Evolutionary conservation across 2,329 filamentous ascomycete genomes (phyloP), one percentile per base, ranked within the genome.

Genomic region (Fusarium tanahbumbuense): DNA sequence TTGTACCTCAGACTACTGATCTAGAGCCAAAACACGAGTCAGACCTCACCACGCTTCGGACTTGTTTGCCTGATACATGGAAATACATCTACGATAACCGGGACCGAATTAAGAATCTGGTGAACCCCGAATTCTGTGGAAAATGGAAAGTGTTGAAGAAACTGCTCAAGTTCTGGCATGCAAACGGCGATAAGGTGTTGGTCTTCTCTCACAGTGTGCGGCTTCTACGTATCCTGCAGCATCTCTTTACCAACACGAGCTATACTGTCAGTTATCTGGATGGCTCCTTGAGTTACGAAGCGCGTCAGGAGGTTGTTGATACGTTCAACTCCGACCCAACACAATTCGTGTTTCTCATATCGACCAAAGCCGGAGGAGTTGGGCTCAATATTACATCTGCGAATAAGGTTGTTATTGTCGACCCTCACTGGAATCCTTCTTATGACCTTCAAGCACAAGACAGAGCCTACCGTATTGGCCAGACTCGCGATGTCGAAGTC

Each of bases 361-460:
- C 93, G 23, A 98, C 96, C 9, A 93, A 92, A 76, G 94, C 96
- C 5, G 96, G 96, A 25, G 96, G 96, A 7, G 92, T 98, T 1
- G 96, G 96, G 0, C 84, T 99, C 28, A 99, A 99, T 77, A 98
- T 99, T 76, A 97, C 95, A 0, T 96, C 93, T 3, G 96, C 96
- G 3, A 99, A 99, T 81, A 98, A 98, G 81, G 96, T 99, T 0
- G 95, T 99, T 42, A 93, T 99, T 37, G 90, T 98, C 49, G 96
- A 98, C 77, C 96, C 96, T 0, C 96, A 98, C 75, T 99, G 96
- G 96, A 99, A 99, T 72, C 96, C 96, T 1, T 89, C 93, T 3
- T 95, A 96, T 72, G 96, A 99, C 75, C 86, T 98, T 1, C 96
- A 99, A 79, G 96, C 96, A 0, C 96, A 99, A 80, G 96, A 99